Percentiles rank a stretch among this genome's conserved stretches.
phyloP scores from a whole-genome alignment of 768 basidiomycete species.

The Pleurotus giganteus region DNA sequence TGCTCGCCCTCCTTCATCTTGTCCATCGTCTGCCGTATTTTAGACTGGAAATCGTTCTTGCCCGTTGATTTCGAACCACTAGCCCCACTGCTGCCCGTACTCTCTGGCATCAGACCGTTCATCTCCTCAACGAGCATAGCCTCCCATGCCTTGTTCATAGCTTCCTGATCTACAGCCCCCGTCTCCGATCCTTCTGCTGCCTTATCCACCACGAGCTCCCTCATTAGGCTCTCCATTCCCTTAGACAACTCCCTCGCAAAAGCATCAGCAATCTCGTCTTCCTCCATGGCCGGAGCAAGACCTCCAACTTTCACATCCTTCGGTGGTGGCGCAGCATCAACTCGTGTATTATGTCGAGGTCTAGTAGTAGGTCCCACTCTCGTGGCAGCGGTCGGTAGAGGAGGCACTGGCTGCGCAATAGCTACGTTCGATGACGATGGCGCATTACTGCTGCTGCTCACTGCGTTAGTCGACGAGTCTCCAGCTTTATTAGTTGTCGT shows the following conservation, averaged over 20 bases:
- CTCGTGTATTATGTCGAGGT: conserved; percentile 48
- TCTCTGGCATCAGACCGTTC: conserved; percentile 17
- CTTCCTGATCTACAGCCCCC: conserved; percentile 29
- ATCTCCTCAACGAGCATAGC: conserved; percentile 65
- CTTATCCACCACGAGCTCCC: conserved; percentile 39
- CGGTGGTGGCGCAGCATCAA: conserved; percentile 34
- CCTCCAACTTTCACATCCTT: background rate
- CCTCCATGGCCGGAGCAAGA: conserved; percentile 18
- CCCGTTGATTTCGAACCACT: conserved; percentile 14
- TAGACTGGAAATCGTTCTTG: conserved; percentile 58
- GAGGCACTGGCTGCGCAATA: conserved; percentile 28
- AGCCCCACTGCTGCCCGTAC: conserved; percentile 9
- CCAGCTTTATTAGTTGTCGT: conserved; percentile 14
- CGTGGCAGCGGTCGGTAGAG: conserved; percentile 28
- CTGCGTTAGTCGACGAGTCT: conserved; percentile 11
- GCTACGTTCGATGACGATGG: background rate
- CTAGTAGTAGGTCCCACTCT: conserved; percentile 28
- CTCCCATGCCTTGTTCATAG: conserved; percentile 66
- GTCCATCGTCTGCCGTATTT: conserved; percentile 70
- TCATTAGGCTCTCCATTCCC: conserved; percentile 51
- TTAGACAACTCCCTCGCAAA: conserved; percentile 46
- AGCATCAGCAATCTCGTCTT: conserved; percentile 38
- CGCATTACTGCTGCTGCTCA: conserved; percentile 7
- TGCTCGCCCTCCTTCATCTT: conserved; percentile 71
- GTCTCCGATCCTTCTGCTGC: conserved; percentile 20